These are phyloP conservation scores for Hyphopichia wangnamkhiaoensis DNA, from an alignment of 1,139 yeast genomes.

Conservation along the genomic window DNA sequence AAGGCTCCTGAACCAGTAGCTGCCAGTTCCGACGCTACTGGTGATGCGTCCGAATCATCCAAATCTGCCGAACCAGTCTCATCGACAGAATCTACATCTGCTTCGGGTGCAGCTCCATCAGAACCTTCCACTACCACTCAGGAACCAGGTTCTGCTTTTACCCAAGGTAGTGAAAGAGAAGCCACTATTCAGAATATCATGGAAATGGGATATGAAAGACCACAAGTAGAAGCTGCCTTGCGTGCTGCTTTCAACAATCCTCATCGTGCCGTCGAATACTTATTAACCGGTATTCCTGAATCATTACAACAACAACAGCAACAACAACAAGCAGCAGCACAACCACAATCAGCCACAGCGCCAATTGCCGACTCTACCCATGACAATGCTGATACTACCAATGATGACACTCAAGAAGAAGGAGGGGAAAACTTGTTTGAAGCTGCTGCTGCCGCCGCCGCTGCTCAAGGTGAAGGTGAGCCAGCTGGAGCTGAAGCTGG, in stretches of 20 bases:
- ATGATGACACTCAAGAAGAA: slow-evolving; percentile 24
- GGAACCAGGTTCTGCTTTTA: slow-evolving; percentile 48
- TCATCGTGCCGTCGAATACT: slow-evolving; percentile 95
- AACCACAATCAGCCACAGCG: slow-evolving; percentile 23
- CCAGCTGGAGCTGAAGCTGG: slow-evolving; percentile 30
- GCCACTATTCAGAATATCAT: slow-evolving; percentile 75
- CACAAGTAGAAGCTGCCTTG: slow-evolving; percentile 85
- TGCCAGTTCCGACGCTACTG: slow-evolving; percentile 15
- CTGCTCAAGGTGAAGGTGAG: slow-evolving; percentile 25
- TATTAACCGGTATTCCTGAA: slow-evolving; percentile 89
- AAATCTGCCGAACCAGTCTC: slow-evolving; percentile 8
- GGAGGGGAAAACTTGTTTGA: slow-evolving; percentile 61
- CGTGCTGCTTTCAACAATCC: slow-evolving; percentile 97
- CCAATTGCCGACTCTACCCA: slow-evolving; percentile 19
- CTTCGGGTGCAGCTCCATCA: slow-evolving; percentile 8
- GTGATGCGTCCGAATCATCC: slow-evolving; percentile 25
- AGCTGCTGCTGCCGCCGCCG: slow-evolving; percentile 68
- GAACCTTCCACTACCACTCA: slow-evolving; percentile 19
- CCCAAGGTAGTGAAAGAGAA: slow-evolving; percentile 67
- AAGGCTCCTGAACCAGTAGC: slow-evolving; percentile 25
- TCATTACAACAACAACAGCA: slow-evolving; percentile 40
- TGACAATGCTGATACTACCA: slow-evolving; percentile 19
- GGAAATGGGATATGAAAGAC: slow-evolving; percentile 95
- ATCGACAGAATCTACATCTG: slow-evolving; percentile 8
- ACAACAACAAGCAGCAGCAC: slow-evolving; percentile 18